Conservation (phyloP, 2,329 filamentous ascomycete genomes). For the Metarhizium humberi region DNA sequence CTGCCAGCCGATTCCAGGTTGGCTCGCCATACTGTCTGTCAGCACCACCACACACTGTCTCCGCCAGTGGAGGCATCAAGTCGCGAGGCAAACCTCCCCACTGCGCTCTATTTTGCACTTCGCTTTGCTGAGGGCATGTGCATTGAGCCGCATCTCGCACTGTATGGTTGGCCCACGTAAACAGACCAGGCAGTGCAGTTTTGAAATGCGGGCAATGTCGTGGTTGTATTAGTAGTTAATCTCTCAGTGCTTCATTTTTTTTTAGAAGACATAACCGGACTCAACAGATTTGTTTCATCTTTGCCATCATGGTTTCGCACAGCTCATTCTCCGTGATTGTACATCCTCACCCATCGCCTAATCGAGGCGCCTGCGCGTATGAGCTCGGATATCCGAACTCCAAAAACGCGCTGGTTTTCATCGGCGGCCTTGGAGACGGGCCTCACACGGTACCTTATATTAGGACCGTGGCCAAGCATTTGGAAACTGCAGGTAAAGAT, state of each 20-base stretch:
- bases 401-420: constrained; percentile 55
- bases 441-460: constrained; percentile 55
- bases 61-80: not conserved
- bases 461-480: constrained; percentile 32
- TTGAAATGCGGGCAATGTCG: no score
- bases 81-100: not conserved
- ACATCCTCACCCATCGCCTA: constrained; percentile 35
- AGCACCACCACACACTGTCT: not conserved
- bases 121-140: not conserved
- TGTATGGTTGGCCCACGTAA: not conserved
- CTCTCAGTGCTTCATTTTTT: no score
- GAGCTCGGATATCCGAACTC: constrained; percentile 31
- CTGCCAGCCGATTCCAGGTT: not conserved
- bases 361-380: constrained; percentile 33
- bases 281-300: not conserved
- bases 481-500: constrained; percentile 25
- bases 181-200: no score
- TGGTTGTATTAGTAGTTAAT: no score
- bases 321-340: constrained; percentile 33
- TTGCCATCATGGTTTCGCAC: constrained; percentile 15
- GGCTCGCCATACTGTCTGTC: not conserved
- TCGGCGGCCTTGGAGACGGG: constrained; percentile 63
- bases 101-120: not conserved
- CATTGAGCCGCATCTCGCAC: not conserved
- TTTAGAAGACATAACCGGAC: not conserved